Conservation (phyloP, 2,329 filamentous ascomycete genomes). For the Hysterium pulicare region DNA sequence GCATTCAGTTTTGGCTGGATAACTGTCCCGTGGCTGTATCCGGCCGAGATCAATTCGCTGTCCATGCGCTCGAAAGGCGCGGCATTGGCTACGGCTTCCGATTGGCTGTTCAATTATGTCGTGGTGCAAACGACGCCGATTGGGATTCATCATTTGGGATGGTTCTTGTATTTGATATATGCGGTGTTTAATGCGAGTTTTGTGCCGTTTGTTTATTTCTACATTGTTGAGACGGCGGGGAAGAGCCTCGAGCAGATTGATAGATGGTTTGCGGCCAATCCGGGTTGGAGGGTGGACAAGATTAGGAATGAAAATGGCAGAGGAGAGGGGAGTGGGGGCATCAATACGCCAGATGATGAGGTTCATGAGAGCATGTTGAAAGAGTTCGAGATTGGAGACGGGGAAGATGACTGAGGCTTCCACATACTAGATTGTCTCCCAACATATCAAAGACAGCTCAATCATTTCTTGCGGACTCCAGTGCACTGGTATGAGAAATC, state of each 20-base stretch:
- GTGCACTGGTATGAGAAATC: too few species aligned
- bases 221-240: conserved; percentile 50
- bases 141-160: conserved; percentile 32
- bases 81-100: conserved; percentile 39
- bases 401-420: conserved; percentile 39
- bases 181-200: conserved; percentile 27
- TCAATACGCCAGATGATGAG: conserved; percentile 31
- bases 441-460: too few species aligned
- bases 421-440: too few species aligned
- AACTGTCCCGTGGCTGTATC: conserved; percentile 10
- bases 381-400: conserved; percentile 24
- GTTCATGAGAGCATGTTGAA: conserved; percentile 4
- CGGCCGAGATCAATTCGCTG: conserved; percentile 44
- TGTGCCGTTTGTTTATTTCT: conserved; percentile 44
- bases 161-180: conserved; percentile 14
- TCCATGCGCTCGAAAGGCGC: conserved; percentile 40
- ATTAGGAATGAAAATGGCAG: not conserved
- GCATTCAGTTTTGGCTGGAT: not conserved
- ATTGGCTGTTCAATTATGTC: conserved; percentile 31
- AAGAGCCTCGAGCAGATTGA: conserved; percentile 47
- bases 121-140: conserved; percentile 40
- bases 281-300: conserved; percentile 4
- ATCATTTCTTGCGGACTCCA: too few species aligned
- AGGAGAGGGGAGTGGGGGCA: not conserved
- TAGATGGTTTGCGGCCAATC: conserved; percentile 10